Base-by-base conservation (phyloP, 2,329 filamentous ascomycete species). In the Clarireedia sp. region DNA sequence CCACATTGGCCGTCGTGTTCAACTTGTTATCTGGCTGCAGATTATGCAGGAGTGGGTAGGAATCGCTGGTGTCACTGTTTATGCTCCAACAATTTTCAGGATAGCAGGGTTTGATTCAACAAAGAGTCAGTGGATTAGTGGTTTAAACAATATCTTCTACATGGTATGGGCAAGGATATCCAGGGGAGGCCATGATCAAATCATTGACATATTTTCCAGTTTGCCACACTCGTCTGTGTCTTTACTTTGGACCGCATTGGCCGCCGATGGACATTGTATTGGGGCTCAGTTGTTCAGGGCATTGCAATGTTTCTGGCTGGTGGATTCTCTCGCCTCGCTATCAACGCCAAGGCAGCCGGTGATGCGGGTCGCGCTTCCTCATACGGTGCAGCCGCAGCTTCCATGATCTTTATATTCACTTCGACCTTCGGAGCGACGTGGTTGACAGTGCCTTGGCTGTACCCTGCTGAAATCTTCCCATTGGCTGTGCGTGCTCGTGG, bases 401-500 rank as follows among this genome's bases (percentile, higher is more conserved):
- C 38, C 38, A 41, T 41, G 38, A 41, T 41, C 16, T 41, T 41
- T 19, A 41, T 41, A 17, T 41, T 41, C 38, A 41, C 38, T 19
- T 41, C 38, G n/a, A 41, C 38, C 3, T 41, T 41, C 3, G 38
- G 38, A n/a, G 38, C 38, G n/a, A 41, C 38, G 16, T 41, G 38
- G 38, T 19, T 41, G 19, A 41, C 38, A 19, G 38, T 41, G 8
- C 38, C 38, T 23, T 56, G 62, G 82, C 68, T 82, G 50, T 80
- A 79, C 62, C 76, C 80, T 0, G 78, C 80, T 44, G 78, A 82
- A 60, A 76, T 83, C 46, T 77, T 81, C 26, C 74, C 75, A 1
- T 67, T 79, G 8, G 68, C 71, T 7, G 77, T 76, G 56, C 69
- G 76, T 1, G 80, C 80, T 0, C 79, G 78, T 0, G 80, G 80